These are phyloP conservation scores for Narthecium ossifragum DNA, from an alignment of 106 monocot genomes.

Conservation along the genomic window DNA sequence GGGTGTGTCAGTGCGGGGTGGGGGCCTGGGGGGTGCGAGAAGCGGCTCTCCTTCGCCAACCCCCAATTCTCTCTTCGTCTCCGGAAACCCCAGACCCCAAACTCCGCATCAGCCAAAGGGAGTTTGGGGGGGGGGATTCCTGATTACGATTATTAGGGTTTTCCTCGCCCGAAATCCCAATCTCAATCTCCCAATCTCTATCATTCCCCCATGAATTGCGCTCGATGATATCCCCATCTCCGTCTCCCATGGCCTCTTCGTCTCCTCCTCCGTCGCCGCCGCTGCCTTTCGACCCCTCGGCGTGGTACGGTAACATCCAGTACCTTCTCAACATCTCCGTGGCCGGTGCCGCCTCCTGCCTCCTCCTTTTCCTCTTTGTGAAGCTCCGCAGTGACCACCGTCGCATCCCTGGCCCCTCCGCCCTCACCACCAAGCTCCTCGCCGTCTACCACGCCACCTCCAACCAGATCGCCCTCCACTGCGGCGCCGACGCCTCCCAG, in stretches of 20 bases:
- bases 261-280: slow-evolving; percentile 20
- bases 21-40: too few relatives aligned
- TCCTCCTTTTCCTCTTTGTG: slow-evolving; percentile 87
- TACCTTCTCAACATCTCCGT: slow-evolving; percentile 94
- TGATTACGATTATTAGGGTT: too few relatives aligned
- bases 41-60: too few relatives aligned
- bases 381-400: slow-evolving; percentile 94
- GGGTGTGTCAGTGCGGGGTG: too few relatives aligned
- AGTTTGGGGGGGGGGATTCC: too few relatives aligned
- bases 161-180: too few relatives aligned
- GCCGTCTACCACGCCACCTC: slow-evolving; percentile 78
- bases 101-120: too few relatives aligned
- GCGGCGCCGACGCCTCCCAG: slow-evolving; percentile 93
- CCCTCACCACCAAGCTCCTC: slow-evolving; percentile 85
- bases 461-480: slow-evolving; percentile 82
- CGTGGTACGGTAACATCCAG: slow-evolving; percentile 96
- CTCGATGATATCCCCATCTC: too few relatives aligned
- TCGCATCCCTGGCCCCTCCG: slow-evolving; percentile 70
- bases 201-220: too few relatives aligned
- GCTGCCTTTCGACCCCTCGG: slow-evolving; percentile 27
- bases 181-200: too few relatives aligned
- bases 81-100: too few relatives aligned
- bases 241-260: neutral
- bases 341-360: slow-evolving; percentile 61
- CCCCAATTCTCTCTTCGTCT: too few relatives aligned